phyloP scores from a whole-genome alignment of 2,329 filamentous ascomycete species.

The Pestalotiopsis sp. region DNA sequence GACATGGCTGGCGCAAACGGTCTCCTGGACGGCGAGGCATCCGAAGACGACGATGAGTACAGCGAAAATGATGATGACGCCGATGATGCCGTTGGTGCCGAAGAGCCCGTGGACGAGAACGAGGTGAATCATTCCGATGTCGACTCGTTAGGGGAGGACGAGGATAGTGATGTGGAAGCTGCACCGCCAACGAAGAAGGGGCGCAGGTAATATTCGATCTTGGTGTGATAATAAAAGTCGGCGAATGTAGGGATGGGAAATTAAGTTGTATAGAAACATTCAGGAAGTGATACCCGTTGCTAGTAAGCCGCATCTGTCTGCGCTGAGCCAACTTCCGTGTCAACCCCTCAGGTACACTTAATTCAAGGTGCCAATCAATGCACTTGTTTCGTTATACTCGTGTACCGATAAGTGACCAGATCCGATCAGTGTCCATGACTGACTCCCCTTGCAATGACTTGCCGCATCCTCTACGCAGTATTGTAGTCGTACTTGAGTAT shows the following conservation, averaged over 20 bases:
- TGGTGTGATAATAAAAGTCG: neutral
- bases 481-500: too few relatives aligned
- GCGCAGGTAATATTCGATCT: conserved; percentile 10
- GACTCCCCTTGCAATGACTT: too few relatives aligned
- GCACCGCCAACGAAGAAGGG: conserved; percentile 46
- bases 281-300: conserved; percentile 17
- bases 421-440: too few relatives aligned
- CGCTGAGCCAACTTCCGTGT: neutral
- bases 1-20: conserved; percentile 60
- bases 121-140: conserved; percentile 63
- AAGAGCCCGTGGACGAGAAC: conserved; percentile 51
- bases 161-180: conserved; percentile 53
- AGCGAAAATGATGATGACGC: conserved; percentile 41
- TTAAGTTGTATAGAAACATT: conserved; percentile 26
- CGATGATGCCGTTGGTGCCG: conserved; percentile 40
- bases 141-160: conserved; percentile 59
- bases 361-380: too few relatives aligned
- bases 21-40: conserved; percentile 53
- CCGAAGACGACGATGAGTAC: conserved; percentile 59
- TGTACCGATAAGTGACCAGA: too few relatives aligned
- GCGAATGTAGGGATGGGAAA: conserved; percentile 35
- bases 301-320: conserved; percentile 3
- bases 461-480: too few relatives aligned
- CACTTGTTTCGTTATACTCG: too few relatives aligned
- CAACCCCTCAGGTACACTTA: too few relatives aligned